Percentiles rank a stretch among this genome's conserved stretches.
Evolutionary conservation across 2,329 filamentous ascomycete genomes (phyloP).

Genomic region (Diaporthe sp.): DNA sequence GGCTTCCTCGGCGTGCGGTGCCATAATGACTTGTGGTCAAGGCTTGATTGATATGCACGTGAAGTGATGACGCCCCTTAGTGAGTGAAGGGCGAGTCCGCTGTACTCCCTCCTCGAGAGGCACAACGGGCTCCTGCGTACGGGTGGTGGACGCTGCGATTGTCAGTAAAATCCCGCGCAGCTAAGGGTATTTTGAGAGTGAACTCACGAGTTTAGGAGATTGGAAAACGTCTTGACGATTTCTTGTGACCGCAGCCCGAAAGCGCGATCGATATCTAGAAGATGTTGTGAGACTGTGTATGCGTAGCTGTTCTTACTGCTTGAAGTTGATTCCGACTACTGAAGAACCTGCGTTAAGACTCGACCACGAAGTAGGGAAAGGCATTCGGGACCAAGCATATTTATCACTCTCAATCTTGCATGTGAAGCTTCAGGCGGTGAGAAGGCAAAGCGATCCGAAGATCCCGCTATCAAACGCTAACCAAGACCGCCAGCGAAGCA

Average conservation of each 20-base stretch:
- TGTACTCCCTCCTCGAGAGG: slow-evolving; percentile 88
- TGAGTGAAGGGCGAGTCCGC: slow-evolving; percentile 74
- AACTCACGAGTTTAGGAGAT: slow-evolving; percentile 94
- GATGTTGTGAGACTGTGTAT: neutral
- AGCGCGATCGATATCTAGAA: slow-evolving; percentile 65
- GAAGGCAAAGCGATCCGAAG: slow-evolving; percentile 30
- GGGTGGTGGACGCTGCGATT: slow-evolving; percentile 85
- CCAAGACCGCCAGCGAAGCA: slow-evolving; percentile 24
- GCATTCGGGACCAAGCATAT: neutral
- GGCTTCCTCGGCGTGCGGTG: slow-evolving; percentile 84
- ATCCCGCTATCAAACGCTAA: slow-evolving; percentile 37
- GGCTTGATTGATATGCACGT: slow-evolving; percentile 47
- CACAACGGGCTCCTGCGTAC: slow-evolving; percentile 96
- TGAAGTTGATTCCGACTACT: neutral
- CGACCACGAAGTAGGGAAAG: neutral
- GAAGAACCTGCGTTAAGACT: neutral
- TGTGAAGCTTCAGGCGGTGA: slow-evolving; percentile 31
- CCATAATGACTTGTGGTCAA: slow-evolving; percentile 73
- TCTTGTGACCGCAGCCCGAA: slow-evolving; percentile 70
- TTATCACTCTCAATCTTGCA: slow-evolving; percentile 1
- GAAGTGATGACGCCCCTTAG: slow-evolving; percentile 59
- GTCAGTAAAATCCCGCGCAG: slow-evolving; percentile 46
- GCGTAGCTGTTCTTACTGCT: neutral
- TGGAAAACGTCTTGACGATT: slow-evolving; percentile 97
- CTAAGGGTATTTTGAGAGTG: neutral